Base-by-base conservation (phyloP, 1,139 yeast species). In the Hansenula anomala region DNA sequence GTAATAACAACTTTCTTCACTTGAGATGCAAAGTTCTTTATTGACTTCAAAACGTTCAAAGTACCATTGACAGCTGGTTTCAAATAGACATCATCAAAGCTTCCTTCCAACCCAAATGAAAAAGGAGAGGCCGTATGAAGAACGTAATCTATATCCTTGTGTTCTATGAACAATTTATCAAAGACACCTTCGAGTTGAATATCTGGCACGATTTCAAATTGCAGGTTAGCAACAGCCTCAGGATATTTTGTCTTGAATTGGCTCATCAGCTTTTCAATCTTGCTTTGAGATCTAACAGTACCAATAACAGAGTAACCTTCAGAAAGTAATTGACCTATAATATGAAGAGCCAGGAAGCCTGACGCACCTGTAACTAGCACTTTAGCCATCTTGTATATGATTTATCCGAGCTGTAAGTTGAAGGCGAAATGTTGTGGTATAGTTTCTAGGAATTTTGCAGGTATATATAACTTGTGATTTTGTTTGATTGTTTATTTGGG, bases 1-100 rank as follows among this genome's bases (percentile, higher is more conserved):
- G 81, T 75, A 25, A 73, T 55, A 19, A 74, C 76, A 22, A 75
- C 67, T 18, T 64, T 61, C 34, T 63, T 66, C 36, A 75, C 69
- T 20, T 66, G 63, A 8, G 70, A 67, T 6, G 70, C 78, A 45
- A 57, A 51, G 22, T 58, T 49, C 43, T 61, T 55, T 37, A 69
- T 63, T 4, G 75, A 62, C n/a, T 56, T 52, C 34, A 73, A 56
- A 25, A 71, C 57, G 38, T 60, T 60, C 19, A 50, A 46, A 12
- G 78, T 71, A 22, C 80, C 79, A 32, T 64, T 52, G 29, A 71
- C 55, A 4, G 80, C 79, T 28, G 30, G 30, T 4, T 14, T 15
- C 3, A 16, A 7, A 28, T 28, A 28, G 11, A 14, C 16, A 11
- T 1, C 67, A 18, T 59, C 58, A 10, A 38, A 33, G 18, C 45